These are phyloP conservation scores for Trichoderma semiorbis DNA, from an alignment of 2,329 filamentous ascomycete genomes.

Conservation along the genomic window DNA sequence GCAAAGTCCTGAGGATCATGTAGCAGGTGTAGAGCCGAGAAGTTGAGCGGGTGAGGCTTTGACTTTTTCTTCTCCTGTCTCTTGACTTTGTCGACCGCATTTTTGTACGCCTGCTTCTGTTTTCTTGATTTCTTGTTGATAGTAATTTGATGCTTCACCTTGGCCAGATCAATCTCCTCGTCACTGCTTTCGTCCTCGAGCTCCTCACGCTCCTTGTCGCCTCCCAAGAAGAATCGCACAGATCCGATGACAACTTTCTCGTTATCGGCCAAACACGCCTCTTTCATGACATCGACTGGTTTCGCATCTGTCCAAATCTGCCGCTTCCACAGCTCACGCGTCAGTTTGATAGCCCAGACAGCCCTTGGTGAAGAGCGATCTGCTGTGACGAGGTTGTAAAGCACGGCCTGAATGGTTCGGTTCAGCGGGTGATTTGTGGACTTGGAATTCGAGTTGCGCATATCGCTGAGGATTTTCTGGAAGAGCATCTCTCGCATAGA, in stretches of 20 bases:
- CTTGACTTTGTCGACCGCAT: slow-evolving; percentile 78
- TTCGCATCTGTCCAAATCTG: slow-evolving; percentile 95
- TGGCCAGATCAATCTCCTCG: slow-evolving; percentile 73
- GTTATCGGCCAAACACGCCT: slow-evolving; percentile 82
- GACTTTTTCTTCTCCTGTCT: slow-evolving; percentile 83
- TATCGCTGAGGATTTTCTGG: slow-evolving; percentile 85
- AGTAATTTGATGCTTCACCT: slow-evolving; percentile 76
- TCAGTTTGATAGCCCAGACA: slow-evolving; percentile 94
- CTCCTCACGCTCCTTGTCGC: slow-evolving; percentile 93
- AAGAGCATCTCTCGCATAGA: slow-evolving; percentile 78
- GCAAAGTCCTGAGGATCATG: slow-evolving; percentile 94
- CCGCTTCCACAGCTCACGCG: slow-evolving; percentile 91
- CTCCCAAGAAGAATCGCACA: slow-evolving; percentile 91
- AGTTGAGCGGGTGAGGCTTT: slow-evolving; percentile 85
- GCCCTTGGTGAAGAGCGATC: slow-evolving; percentile 82
- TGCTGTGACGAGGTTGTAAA: slow-evolving; percentile 86
- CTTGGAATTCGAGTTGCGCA: slow-evolving; percentile 84
- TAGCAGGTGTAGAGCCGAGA: slow-evolving; percentile 89
- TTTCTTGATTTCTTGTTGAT: slow-evolving; percentile 98
- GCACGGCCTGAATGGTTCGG: slow-evolving; percentile 84
- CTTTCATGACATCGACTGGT: slow-evolving; percentile 97
- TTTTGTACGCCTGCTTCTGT: slow-evolving; percentile 72
- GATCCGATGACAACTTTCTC: slow-evolving; percentile 88
- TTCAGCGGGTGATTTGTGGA: slow-evolving; percentile 89
- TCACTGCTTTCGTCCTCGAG: slow-evolving; percentile 84